Base-by-base conservation (phyloP, 1,139 yeast genomes). In the Torulaspora pretoriensis region DNA sequence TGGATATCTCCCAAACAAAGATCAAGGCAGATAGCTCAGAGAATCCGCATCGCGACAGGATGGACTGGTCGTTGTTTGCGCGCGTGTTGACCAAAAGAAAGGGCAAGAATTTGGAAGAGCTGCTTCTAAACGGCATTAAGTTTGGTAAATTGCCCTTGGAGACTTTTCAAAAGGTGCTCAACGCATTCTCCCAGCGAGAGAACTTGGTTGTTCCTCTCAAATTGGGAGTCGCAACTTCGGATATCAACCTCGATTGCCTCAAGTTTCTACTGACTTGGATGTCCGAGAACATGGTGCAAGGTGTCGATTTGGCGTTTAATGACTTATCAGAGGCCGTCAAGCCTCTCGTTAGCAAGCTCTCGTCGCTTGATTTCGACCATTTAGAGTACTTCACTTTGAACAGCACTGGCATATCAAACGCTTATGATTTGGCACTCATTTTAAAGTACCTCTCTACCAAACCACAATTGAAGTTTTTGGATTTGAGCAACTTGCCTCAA, bases 281-380 rank as follows among this genome's bases (percentile, higher is more conserved):
- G 36, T 70, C 78, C 2, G 60, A 67, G 25, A 73, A 74, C 7
- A 62, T 67, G 13, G 80, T 90, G 60, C 80, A 82, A 52, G 97
- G 97, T 2, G 75, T 90, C 17, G 96, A 89, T 68, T 67, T 89
- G 39, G 95, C 92, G 1, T 89, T 83, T 54, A 89, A 89, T 62
- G 87, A 84, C 60, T 65, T 89, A 50, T 56, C 73, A 4, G 78
- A 78, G 3, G 77, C 77, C 55, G 64, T 79, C 51, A 68, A 67
- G 46, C 74, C 77, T 17, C 45, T 66, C 54, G 59, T 65, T 31
- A 55, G 63, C 34, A 55, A 55, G 47, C 46, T 65, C n/a, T 45
- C 63, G 17, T 33, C 52, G 9, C 51, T 65, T 16, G 33, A 46
- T 6, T 56, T 46, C 16, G 48, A 48, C 2, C 51, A 58, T n/a